phyloP scores from a whole-genome alignment of 768 basidiomycete species.

The Lactarius hatsudake region DNA sequence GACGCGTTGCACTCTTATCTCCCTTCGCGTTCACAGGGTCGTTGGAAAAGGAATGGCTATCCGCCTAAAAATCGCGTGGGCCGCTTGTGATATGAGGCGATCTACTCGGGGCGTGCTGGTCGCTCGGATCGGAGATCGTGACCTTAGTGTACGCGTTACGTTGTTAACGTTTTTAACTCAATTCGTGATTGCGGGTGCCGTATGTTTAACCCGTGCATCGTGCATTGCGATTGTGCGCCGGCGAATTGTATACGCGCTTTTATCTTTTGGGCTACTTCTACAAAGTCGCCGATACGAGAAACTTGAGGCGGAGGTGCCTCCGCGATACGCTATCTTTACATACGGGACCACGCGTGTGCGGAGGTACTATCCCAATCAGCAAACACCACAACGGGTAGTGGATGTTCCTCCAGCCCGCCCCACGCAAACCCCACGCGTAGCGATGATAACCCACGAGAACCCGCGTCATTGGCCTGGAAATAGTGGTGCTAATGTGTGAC shows the following conservation, averaged over 20 bases:
- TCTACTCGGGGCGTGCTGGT: not conserved
- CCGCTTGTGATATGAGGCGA: not conserved
- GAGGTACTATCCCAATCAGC: conserved; percentile 10
- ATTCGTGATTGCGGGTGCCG: not conserved
- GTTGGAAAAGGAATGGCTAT: not conserved
- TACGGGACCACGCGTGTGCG: conserved; percentile 7
- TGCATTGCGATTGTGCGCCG: not conserved
- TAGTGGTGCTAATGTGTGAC: conserved; percentile 12
- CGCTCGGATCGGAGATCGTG: conserved; percentile 13
- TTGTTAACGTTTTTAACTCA: conserved; percentile 18
- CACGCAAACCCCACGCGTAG: conserved; percentile 24
- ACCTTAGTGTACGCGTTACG: not conserved
- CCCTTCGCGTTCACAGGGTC: not conserved
- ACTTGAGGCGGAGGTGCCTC: conserved; percentile 11
- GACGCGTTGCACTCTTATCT: conserved; percentile 15
- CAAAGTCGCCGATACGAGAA: conserved; percentile 10
- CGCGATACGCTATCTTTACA: conserved; percentile 9
- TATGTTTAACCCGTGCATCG: conserved; percentile 10
- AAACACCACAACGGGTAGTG: not conserved
- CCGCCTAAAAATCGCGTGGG: not conserved
- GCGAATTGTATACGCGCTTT: not conserved
- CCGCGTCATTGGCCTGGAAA: conserved; percentile 14
- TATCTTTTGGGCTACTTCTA: conserved; percentile 7
- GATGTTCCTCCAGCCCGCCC: conserved; percentile 4
- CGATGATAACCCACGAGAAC: conserved; percentile 15